Evolutionary conservation across 768 basidiomycete species (phyloP), one percentile per base, ranked within the genome.

Genomic region (Lactarius hatsudake): DNA sequence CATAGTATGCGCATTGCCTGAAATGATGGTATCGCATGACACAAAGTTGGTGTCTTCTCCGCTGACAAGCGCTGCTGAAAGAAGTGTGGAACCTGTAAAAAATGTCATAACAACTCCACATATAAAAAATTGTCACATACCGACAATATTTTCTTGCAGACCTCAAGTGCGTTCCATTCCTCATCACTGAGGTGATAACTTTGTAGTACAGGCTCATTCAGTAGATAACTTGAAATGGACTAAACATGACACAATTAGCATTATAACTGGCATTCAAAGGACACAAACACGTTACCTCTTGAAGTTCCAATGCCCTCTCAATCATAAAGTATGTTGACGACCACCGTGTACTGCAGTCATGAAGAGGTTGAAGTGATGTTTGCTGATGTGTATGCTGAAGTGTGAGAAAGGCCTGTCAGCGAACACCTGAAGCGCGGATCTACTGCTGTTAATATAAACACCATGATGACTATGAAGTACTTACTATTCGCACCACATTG

Each of bases 301-400:
- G 23, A 20, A 66, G 65, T 83, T 15, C 20, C 26, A 73, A 54
- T 5, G 59, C 34, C 1, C 65, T 66, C 23, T 70, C 68, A 30
- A 74, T 69, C 71, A 74, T 73, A 9, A 70, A 42, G 30, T 65
- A 68, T 3, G 69, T 73, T 43, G 74, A 70, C 15, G 73, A 75
- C 74, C 74, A 75, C 2, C 74, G 63, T 1, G 72, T 72, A 32
- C 68, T 66, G 28, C 71, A 68, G 63, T 74, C 73, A 6, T 32
- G 63, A n/a, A 74, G 53, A 3, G 73, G 67, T 26, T 67, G 54
- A 28, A 61, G 32, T 1, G 15, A 17, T 6, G 4, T n/a, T 15
- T 51, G 18, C 13, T 48, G 15, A 17, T 48, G 60, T 9, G 5
- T 5, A 13, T 34, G 6, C 3, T 48, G 30, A 23, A n/a, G 15